A percentile compares a stretch with the other conserved stretches of the same genome.
These are phyloP conservation scores for Talaromyces sp. DNA, from an alignment of 2,329 filamentous ascomycete species.

Conservation along the genomic window DNA sequence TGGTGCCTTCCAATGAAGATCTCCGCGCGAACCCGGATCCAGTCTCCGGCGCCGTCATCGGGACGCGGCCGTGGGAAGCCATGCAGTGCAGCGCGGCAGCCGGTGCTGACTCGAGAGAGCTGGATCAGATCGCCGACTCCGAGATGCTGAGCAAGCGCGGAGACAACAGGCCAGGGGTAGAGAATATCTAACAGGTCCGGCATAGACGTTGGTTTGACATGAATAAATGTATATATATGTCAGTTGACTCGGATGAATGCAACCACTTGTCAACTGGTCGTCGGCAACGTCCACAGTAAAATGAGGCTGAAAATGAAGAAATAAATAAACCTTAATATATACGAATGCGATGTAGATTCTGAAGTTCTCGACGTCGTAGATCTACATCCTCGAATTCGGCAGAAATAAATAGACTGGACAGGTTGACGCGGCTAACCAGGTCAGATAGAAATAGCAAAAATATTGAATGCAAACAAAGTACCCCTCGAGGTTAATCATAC, in stretches of 20 bases:
- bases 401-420: not conserved
- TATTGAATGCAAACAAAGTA: not conserved
- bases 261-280: no score
- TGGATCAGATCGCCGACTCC: constrained; percentile 23
- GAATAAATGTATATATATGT: no score
- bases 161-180: constrained; percentile 22
- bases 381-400: not conserved
- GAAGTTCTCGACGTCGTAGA: not conserved
- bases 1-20: constrained; percentile 22
- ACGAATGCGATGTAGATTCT: not conserved
- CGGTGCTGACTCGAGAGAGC: constrained; percentile 19
- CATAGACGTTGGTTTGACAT: constrained; percentile 2
- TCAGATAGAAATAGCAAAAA: not conserved
- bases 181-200: constrained; percentile 18
- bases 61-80: constrained; percentile 16
- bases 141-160: constrained; percentile 16
- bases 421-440: not conserved
- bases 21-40: constrained; percentile 12
- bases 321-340: not conserved
- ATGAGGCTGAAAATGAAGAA: not conserved
- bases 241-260: no score
- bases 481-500: not conserved
- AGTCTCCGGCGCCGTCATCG: not conserved
- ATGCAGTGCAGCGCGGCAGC: constrained; percentile 21
- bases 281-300: no score